Evolutionary conservation across 2,329 filamentous ascomycete genomes (phyloP).

Genomic region (Penicillium brasilianum): DNA sequence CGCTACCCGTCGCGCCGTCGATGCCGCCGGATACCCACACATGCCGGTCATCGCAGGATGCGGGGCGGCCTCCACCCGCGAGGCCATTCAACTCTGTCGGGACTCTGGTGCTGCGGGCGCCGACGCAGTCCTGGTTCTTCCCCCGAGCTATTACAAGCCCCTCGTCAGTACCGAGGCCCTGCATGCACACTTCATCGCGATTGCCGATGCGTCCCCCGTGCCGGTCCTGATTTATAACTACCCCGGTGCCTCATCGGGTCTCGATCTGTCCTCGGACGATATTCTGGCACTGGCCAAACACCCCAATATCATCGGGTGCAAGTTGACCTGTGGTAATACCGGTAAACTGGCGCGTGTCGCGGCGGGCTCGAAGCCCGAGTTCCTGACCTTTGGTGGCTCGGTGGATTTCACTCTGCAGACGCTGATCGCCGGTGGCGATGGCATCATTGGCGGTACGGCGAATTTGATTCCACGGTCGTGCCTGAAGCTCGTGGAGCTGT

Average conservation of each 20-base stretch:
- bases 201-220: conserved; percentile 64
- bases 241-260: conserved; percentile 68
- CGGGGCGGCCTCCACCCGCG: conserved; percentile 73
- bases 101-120: conserved; percentile 73
- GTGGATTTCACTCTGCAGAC: conserved; percentile 88
- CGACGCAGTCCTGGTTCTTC: conserved; percentile 76
- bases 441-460: conserved; percentile 83
- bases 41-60: conserved; percentile 79
- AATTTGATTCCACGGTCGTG: conserved; percentile 86
- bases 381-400: conserved; percentile 87
- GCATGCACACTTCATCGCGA: conserved; percentile 68
- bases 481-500: conserved; percentile 78
- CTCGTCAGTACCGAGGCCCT: conserved; percentile 67
- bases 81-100: conserved; percentile 70
- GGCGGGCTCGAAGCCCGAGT: conserved; percentile 55
- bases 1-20: conserved; percentile 71
- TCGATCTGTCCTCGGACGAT: conserved; percentile 71
- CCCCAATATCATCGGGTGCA: conserved; percentile 71
- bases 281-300: conserved; percentile 64
- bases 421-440: conserved; percentile 75
- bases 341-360: conserved; percentile 71
- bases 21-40: conserved; percentile 66
- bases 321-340: conserved; percentile 75
- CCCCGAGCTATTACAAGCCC: conserved; percentile 75
- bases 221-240: conserved; percentile 76